These are phyloP conservation scores for Setaria italica DNA, from an alignment of 202 grass and related monocot genomes.

Conservation along the genomic window DNA sequence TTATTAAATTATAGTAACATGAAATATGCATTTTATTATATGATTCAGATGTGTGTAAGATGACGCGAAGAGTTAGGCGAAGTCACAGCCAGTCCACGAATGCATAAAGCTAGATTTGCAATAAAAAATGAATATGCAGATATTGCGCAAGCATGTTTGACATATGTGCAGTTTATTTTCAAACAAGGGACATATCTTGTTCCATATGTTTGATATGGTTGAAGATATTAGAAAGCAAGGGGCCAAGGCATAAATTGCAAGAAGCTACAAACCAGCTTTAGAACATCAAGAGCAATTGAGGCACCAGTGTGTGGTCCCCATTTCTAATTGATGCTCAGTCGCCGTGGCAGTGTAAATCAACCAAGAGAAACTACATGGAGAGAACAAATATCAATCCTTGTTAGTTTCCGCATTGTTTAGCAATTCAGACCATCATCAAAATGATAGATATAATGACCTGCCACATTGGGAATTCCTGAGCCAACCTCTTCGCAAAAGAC, in stretches of 20 bases:
- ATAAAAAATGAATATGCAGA: conserved; percentile 6
- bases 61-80: not conserved
- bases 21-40: conserved; percentile 6
- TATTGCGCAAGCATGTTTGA: not conserved
- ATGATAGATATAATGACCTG: conserved; percentile 59
- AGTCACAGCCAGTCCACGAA: not conserved
- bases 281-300: conserved; percentile 86
- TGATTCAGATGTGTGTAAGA: not conserved
- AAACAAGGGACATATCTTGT: not conserved
- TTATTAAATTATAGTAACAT: conserved; percentile 4
- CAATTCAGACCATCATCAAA: conserved; percentile 32
- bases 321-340: conserved; percentile 84
- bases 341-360: conserved; percentile 95
- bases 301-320: conserved; percentile 79
- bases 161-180: not conserved
- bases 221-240: conserved; percentile 17
- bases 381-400: conserved; percentile 29
- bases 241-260: conserved; percentile 20
- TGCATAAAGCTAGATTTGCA: not conserved
- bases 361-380: conserved; percentile 85
- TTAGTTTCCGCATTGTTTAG: conserved; percentile 1
- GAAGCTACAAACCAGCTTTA: conserved; percentile 80
- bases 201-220: not conserved
- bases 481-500: conserved; percentile 88
- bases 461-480: conserved; percentile 99